phyloP scores from a whole-genome alignment of 441 rosid species.

The Populus hybrid region DNA sequence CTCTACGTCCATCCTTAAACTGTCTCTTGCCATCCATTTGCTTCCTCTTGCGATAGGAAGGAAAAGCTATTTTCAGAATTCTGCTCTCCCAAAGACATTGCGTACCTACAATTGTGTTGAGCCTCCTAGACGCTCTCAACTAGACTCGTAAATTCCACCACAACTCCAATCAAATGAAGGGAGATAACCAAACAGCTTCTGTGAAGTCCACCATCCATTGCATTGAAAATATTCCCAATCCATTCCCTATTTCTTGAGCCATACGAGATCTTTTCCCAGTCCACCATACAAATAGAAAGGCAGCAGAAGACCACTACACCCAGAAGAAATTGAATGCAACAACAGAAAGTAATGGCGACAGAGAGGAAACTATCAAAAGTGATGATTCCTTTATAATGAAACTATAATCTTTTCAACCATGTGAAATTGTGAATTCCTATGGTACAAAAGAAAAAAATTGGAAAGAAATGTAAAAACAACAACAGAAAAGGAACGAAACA shows the following conservation, averaged over 20 bases:
- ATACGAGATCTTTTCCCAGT: neutral
- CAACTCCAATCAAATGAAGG: slow-evolving; percentile 85
- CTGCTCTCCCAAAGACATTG: slow-evolving; percentile 58
- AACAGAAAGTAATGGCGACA: too few species aligned
- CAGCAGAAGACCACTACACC: neutral
- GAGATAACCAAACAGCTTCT: neutral
- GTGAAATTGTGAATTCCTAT: neutral
- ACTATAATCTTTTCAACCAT: neutral
- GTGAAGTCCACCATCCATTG: too few species aligned
- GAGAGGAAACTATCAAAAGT: neutral
- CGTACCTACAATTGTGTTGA: slow-evolving; percentile 53
- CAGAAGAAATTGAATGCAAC: neutral
- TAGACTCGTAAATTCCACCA: slow-evolving; percentile 80
- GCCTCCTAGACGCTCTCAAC: slow-evolving; percentile 78
- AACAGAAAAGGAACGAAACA: neutral
- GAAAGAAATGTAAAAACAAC: neutral
- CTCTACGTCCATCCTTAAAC: slow-evolving; percentile 12
- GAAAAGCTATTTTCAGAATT: slow-evolving; percentile 34
- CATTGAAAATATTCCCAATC: neutral
- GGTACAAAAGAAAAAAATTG: neutral
- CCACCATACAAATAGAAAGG: neutral
- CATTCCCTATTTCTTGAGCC: neutral
- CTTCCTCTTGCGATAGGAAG: slow-evolving; percentile 47
- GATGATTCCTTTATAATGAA: neutral
- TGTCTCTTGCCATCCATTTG: too few species aligned